Evolutionary conservation across 2,329 filamentous ascomycete genomes (phyloP).

Genomic region (Penicillium sp.): DNA sequence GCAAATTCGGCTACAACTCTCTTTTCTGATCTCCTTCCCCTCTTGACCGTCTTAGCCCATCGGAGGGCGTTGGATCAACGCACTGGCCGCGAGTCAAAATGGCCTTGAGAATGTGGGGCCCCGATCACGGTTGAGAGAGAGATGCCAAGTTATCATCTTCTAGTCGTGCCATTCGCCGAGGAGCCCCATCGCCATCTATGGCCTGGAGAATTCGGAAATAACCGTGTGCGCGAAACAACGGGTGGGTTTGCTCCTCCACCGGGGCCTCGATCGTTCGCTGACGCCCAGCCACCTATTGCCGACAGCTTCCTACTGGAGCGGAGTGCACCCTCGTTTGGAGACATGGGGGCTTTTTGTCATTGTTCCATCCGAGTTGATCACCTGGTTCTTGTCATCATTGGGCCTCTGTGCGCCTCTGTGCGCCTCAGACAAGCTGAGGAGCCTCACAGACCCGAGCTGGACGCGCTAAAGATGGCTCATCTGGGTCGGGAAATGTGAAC

Average conservation of each 20-base stretch:
- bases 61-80: conserved; percentile 9
- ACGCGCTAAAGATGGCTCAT: conserved; percentile 2
- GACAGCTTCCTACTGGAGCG: conserved; percentile 8
- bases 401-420: not conserved
- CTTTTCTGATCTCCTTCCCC: not conserved
- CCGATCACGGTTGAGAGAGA: conserved; percentile 6
- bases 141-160: conserved; percentile 8
- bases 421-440: not conserved
- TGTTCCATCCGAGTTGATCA: conserved; percentile 8
- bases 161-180: conserved; percentile 9
- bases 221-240: conserved; percentile 12
- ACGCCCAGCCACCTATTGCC: conserved; percentile 10
- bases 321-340: conserved; percentile 4
- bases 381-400: conserved; percentile 8
- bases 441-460: not conserved
- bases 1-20: conserved; percentile 10
- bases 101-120: conserved; percentile 5
- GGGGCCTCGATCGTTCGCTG: conserved; percentile 16
- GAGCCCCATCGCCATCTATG: not conserved
- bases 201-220: conserved; percentile 8
- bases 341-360: not conserved
- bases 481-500: not conserved
- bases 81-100: conserved; percentile 13
- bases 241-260: not conserved
- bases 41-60: conserved; percentile 2